phyloP scores from a whole-genome alignment of 176 grass and related monocot species.

The Oryza officinalis region DNA sequence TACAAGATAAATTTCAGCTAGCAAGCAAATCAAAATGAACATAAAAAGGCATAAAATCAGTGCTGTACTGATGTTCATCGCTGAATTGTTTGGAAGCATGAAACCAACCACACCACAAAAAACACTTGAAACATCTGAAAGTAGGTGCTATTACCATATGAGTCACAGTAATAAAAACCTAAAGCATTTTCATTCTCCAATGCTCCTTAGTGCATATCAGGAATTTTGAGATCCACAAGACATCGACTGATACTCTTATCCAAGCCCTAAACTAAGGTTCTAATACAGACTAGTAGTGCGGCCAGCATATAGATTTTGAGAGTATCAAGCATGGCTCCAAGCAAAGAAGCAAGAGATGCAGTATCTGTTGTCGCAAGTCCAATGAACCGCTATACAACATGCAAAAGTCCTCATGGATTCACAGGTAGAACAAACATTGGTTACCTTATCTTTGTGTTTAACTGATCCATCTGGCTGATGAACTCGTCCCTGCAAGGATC shows the following conservation, averaged over 20 bases:
- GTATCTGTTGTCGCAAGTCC: not conserved
- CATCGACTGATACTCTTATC: not conserved
- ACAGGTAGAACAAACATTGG: not conserved
- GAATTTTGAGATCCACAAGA: not conserved
- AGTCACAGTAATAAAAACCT: not conserved
- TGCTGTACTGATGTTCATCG: not conserved
- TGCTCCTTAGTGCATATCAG: not conserved
- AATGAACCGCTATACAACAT: not conserved
- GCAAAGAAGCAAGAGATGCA: slow-evolving; percentile 14
- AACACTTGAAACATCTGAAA: not conserved
- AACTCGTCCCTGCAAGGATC: slow-evolving; percentile 61
- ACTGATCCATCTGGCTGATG: slow-evolving; percentile 58
- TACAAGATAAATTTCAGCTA: not conserved
- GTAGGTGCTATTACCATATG: not conserved
- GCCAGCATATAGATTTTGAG: not conserved
- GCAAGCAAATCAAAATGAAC: slow-evolving; percentile 6
- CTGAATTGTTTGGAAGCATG: not conserved
- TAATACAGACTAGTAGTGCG: not conserved
- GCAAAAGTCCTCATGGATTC: not conserved
- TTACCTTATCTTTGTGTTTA: slow-evolving; percentile 85
- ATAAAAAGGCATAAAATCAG: not conserved
- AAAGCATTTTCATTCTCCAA: not conserved
- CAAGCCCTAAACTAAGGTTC: not conserved
- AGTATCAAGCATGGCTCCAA: not conserved
- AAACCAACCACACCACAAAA: not conserved